Base-by-base conservation (phyloP, 208 protist species). In the Acanthamoeba polyphaga region DNA sequence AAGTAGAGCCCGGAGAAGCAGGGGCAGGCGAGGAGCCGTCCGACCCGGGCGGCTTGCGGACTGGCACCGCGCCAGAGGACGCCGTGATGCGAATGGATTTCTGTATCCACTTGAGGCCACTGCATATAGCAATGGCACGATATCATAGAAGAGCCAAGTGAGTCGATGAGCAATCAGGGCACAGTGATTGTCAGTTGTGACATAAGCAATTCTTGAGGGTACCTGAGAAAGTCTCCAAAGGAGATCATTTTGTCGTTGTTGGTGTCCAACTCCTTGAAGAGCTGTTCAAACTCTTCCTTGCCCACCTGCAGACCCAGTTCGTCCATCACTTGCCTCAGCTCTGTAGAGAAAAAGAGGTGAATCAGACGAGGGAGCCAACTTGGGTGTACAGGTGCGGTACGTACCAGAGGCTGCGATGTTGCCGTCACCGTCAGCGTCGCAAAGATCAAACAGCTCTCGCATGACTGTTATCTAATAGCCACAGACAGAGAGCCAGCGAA, bases 191-290 rank as follows among this genome's bases (percentile, higher is more conserved):
- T 62, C 1, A 49, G 46, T 6, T 6, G 46, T 49, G 7, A 49
- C 46, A 49, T 0, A 46, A 46, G 5, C 34, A 38, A 17, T 0
- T 17, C 55, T 24, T 27, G 55, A 62, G 70, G 15, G 15, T 3
- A 93, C 87, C 87, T 93, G 60, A 93, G 87, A 34, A 93, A 93
- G 66, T 93, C 87, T 15, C 87, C 87, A 93, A 93, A 93, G 66
- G 87, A 93, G 12, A 93, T 89, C 55, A 51, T 64, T 34, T 89
- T 27, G 27, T 88, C 87, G 29, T 72, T 72, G 87, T 92, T 92
- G 32, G 87, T 72, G 55, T 92, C 87, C 29, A 92, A 10, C 9
- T 34, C 13, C 87, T 72, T 62, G 62, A 92, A 92, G 17, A 92
- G 55, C 1, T 76, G n/a, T n/a, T 92, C 87, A 22, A 72, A 74